Percentiles rank a stretch among this genome's conserved stretches.
These are phyloP conservation scores for Ceraceosorus bombacis DNA, from an alignment of 1,284 basidiomycete genomes.

Conservation along the genomic window DNA sequence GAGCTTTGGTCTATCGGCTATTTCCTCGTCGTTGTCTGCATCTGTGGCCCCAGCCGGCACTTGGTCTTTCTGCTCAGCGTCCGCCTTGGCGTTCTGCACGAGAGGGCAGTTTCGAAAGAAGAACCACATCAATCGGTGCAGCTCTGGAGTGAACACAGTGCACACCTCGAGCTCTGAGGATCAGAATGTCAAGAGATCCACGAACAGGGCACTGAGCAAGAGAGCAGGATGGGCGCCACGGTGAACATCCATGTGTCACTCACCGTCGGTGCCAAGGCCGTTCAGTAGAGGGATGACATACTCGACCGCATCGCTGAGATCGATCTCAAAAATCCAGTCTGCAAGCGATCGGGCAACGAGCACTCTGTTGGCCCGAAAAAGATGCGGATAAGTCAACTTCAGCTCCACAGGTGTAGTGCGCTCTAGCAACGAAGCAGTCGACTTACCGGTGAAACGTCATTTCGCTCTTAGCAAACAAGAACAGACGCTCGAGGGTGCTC, in stretches of 20 bases:
- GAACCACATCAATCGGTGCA: constrained; percentile 85
- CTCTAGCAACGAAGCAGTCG: neutral
- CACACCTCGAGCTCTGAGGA: constrained; percentile 75
- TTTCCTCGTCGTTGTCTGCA: constrained; percentile 15
- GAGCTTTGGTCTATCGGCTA: constrained; percentile 54
- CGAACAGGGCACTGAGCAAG: constrained; percentile 3
- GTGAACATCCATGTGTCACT: constrained; percentile 26
- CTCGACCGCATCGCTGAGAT: constrained; percentile 80
- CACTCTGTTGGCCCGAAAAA: constrained; percentile 47
- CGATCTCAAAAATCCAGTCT: constrained; percentile 49
- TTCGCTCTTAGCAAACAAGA: constrained; percentile 80
- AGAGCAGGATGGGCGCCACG: neutral
- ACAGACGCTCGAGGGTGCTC: constrained; percentile 83
- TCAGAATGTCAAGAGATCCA: neutral
- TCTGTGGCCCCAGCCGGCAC: constrained; percentile 15
- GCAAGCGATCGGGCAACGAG: constrained; percentile 58
- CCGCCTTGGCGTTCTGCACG: constrained; percentile 12
- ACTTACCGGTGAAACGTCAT: constrained; percentile 64
- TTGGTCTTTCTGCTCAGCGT: constrained; percentile 18
- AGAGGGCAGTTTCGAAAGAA: constrained; percentile 65
- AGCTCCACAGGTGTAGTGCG: neutral
- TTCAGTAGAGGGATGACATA: constrained; percentile 86
- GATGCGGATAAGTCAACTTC: neutral
- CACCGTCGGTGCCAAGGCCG: constrained; percentile 78
- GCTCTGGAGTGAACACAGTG: constrained; percentile 75